A percentile compares a stretch with the other conserved stretches of the same genome.
phyloP scores from a whole-genome alignment of 192 early-diverging fungal species.

The Jimgerdemannia lactiflua region DNA sequence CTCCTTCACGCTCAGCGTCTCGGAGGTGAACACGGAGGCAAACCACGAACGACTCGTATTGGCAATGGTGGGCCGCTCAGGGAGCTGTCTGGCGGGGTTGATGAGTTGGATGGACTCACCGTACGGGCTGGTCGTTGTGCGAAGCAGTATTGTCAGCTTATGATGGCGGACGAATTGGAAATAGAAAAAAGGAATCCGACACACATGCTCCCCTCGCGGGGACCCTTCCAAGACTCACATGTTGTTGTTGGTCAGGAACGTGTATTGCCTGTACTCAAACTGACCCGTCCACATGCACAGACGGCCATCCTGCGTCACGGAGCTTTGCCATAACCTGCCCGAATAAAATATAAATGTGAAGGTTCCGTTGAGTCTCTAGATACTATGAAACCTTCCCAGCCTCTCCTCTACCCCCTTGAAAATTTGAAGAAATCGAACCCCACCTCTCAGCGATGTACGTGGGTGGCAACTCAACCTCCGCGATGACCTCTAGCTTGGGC shows the following conservation, averaged over 20 bases:
- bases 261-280: constrained; percentile 23
- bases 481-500: constrained; percentile 17
- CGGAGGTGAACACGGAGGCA: constrained; percentile 24
- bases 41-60: constrained; percentile 29
- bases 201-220: too few relatives aligned
- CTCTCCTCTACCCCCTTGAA: too few relatives aligned
- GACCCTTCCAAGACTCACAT: constrained; percentile 19
- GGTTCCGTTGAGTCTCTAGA: too few relatives aligned
- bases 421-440: too few relatives aligned
- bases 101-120: constrained; percentile 25
- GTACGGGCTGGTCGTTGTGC: too few relatives aligned
- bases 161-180: too few relatives aligned
- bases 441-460: background rate
- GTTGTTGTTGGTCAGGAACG: constrained; percentile 10
- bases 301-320: constrained; percentile 25
- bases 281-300: constrained; percentile 22
- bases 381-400: too few relatives aligned
- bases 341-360: background rate
- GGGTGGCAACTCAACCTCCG: background rate
- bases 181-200: too few relatives aligned
- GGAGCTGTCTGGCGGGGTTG: constrained; percentile 14
- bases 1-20: constrained; percentile 19
- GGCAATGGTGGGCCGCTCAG: constrained; percentile 9
- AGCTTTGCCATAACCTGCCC: constrained; percentile 10
- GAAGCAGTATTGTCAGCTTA: too few relatives aligned